These are phyloP conservation scores for Strobilomyces dryophilus DNA, from an alignment of 768 basidiomycete genomes.

Conservation along the genomic window DNA sequence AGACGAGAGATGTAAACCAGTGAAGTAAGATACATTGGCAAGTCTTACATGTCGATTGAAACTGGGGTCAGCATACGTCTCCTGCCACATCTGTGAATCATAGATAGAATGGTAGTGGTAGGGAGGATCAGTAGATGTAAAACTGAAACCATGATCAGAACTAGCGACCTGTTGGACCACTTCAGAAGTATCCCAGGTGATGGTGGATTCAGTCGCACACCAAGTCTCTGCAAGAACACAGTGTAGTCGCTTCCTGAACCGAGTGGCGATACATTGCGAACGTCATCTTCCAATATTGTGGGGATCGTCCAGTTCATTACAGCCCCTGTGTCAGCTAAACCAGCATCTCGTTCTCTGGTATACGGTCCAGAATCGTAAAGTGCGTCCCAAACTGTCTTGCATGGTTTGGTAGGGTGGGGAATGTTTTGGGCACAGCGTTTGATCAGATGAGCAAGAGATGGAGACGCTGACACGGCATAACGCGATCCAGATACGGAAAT, in stretches of 20 bases:
- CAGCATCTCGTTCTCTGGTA: slow-evolving; percentile 37
- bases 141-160: slow-evolving; percentile 26
- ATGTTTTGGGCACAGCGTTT: slow-evolving; percentile 49
- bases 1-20: background rate
- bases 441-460: slow-evolving; percentile 61
- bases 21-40: background rate
- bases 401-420: slow-evolving; percentile 49
- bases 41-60: slow-evolving; percentile 64
- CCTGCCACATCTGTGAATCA: slow-evolving; percentile 68
- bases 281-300: slow-evolving; percentile 25
- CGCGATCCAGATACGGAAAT: slow-evolving; percentile 51
- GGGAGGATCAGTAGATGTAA: slow-evolving; percentile 45
- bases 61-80: slow-evolving; percentile 68
- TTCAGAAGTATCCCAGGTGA: background rate
- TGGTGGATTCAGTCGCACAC: slow-evolving; percentile 32
- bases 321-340: slow-evolving; percentile 39
- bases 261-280: slow-evolving; percentile 49
- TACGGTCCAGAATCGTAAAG: slow-evolving; percentile 51
- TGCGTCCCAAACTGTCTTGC: slow-evolving; percentile 58
- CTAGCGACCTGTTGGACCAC: slow-evolving; percentile 29
- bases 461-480: slow-evolving; percentile 50
- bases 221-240: slow-evolving; percentile 79
- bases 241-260: slow-evolving; percentile 90
- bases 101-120: slow-evolving; percentile 79
- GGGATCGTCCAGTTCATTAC: slow-evolving; percentile 24